A percentile compares a stretch with the other conserved stretches of the same genome.
These are phyloP conservation scores for Sanguinoderma infundibulare DNA, from an alignment of 1,284 basidiomycete species.

Conservation along the genomic window DNA sequence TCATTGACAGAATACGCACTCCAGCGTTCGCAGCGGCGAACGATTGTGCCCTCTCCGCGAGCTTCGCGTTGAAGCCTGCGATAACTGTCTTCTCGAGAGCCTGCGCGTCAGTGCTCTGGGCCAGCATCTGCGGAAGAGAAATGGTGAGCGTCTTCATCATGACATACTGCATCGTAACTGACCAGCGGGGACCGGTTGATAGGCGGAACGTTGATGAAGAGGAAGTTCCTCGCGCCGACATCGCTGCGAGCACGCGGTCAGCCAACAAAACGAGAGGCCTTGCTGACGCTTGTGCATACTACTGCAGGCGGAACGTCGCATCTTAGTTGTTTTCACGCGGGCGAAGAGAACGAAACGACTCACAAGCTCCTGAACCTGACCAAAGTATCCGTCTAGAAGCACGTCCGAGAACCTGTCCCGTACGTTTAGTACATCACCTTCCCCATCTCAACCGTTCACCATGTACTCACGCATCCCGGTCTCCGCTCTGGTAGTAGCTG, in stretches of 20 bases:
- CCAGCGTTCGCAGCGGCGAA: conserved; percentile 50
- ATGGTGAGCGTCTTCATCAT: no score
- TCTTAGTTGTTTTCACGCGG: not conserved
- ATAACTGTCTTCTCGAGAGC: conserved; percentile 52
- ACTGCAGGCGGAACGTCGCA: conserved; percentile 7
- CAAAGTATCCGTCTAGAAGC: conserved; percentile 57
- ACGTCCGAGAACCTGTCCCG: conserved; percentile 49
- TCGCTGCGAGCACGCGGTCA: conserved; percentile 30
- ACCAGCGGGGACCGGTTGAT: conserved; percentile 58
- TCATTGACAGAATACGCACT: conserved; percentile 33
- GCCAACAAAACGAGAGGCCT: not conserved
- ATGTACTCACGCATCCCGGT: conserved; percentile 51
- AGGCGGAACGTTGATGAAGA: conserved; percentile 63
- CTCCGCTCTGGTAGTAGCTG: conserved; percentile 49
- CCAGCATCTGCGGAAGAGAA: conserved; percentile 48
- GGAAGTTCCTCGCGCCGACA: conserved; percentile 60
- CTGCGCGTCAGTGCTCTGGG: conserved; percentile 44
- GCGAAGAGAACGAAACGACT: conserved; percentile 23
- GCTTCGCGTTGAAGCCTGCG: conserved; percentile 51
- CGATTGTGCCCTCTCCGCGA: conserved; percentile 41
- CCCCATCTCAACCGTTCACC: not conserved
- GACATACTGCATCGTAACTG: no score
- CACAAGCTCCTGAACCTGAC: conserved; percentile 57
- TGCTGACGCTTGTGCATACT: conserved; percentile 25
- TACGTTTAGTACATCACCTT: not conserved